Conservation (phyloP, 768 basidiomycete species). For the Tylopilus rubrobrunneus region DNA sequence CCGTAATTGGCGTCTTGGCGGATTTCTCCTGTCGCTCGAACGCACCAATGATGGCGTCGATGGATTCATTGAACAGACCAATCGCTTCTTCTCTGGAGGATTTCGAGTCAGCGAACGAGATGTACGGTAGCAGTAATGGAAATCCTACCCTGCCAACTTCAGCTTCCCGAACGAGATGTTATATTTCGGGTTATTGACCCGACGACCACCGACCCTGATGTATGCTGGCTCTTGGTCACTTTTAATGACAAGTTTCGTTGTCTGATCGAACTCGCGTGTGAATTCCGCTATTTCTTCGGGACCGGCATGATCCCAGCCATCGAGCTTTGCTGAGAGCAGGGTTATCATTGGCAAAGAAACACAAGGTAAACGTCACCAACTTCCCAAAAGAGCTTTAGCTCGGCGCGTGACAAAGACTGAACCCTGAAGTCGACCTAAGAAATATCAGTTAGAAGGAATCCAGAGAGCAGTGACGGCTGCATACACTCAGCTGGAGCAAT, state of each 20-base stretch:
- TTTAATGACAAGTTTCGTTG: conserved; percentile 6
- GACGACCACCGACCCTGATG: conserved; percentile 2
- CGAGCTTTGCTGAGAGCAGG: not conserved
- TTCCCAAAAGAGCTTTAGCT: not conserved
- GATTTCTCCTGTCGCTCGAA: not conserved
- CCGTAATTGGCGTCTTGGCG: not conserved
- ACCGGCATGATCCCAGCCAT: not conserved
- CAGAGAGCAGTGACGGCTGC: not conserved
- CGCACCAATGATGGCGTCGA: not conserved
- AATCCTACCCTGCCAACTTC: conserved; percentile 7
- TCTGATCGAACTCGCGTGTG: not conserved
- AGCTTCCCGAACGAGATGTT: conserved; percentile 5
- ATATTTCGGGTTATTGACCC: not conserved
- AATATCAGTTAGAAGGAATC: not conserved
- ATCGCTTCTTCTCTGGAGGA: not conserved
- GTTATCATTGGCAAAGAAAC: not conserved
- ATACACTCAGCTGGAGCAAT: not conserved
- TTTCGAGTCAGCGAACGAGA: not conserved
- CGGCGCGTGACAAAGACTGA: not conserved
- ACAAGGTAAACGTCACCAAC: not conserved
- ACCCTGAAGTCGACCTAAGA: not conserved
- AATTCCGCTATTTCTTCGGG: not conserved
- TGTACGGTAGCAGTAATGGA: not conserved
- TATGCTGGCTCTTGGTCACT: conserved; percentile 2
- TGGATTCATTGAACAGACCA: not conserved